phyloP scores from a whole-genome alignment of 2,329 filamentous ascomycete genomes.

The Colletotrichum orbiculare region DNA sequence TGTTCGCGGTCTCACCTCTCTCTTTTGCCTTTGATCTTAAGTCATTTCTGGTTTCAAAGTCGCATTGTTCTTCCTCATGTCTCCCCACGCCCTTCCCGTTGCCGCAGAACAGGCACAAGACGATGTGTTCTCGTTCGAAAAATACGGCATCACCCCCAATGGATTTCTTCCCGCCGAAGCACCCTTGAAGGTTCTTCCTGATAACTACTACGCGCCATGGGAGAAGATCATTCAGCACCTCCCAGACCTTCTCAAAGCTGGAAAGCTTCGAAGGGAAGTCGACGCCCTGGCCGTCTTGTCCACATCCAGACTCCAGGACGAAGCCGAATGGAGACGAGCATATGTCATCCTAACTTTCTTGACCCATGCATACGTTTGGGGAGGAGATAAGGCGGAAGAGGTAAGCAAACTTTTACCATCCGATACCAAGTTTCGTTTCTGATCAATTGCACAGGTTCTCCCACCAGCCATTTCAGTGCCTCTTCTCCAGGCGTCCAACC shows the following conservation, averaged over 20 bases:
- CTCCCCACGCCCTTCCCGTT: constrained; percentile 52
- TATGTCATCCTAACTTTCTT: constrained; percentile 84
- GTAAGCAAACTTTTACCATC: constrained; percentile 53
- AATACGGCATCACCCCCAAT: constrained; percentile 60
- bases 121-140: constrained; percentile 40
- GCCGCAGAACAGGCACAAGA: constrained; percentile 26
- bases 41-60: not conserved
- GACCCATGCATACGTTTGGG: constrained; percentile 91
- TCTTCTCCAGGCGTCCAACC: constrained; percentile 75
- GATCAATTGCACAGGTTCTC: constrained; percentile 59
- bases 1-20: not conserved
- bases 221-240: constrained; percentile 77
- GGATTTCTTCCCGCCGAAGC: constrained; percentile 81
- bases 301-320: constrained; percentile 69
- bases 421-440: not conserved
- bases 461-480: constrained; percentile 83
- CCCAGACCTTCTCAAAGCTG: constrained; percentile 72
- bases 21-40: constrained; percentile 47
- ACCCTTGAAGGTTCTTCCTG: constrained; percentile 73
- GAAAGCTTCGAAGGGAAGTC: constrained; percentile 71
- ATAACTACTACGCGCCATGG: constrained; percentile 84
- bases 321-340: constrained; percentile 83
- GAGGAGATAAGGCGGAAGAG: constrained; percentile 78
- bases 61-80: constrained; percentile 46
- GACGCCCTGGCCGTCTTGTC: constrained; percentile 76